Evolutionary conservation across 306 rosid genomes (phyloP).

Genomic region (Cyamopsis tetragonoloba): DNA sequence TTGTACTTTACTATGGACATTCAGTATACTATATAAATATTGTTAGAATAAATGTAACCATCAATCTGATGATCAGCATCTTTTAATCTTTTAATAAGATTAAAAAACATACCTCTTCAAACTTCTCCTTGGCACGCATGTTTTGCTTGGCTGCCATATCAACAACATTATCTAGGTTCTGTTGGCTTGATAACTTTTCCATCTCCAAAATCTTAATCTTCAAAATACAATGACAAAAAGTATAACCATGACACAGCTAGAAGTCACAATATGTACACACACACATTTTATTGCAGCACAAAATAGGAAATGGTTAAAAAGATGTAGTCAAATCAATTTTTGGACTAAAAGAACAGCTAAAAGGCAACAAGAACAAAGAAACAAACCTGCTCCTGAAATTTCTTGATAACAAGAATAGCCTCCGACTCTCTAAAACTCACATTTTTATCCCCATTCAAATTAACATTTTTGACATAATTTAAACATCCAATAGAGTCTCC

Average conservation of each 20-base stretch:
- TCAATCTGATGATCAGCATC: background rate
- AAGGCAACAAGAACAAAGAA: background rate
- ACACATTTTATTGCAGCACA: constrained; percentile 20
- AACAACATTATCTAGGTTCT: constrained; percentile 63
- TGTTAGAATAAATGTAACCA: too few species aligned
- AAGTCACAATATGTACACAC: background rate
- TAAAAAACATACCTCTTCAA: constrained; percentile 54
- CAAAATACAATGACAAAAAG: constrained; percentile 9
- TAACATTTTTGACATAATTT: constrained; percentile 25
- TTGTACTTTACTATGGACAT: too few species aligned
- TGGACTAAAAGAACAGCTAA: background rate
- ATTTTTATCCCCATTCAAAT: constrained; percentile 44
- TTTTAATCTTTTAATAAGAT: constrained; percentile 7
- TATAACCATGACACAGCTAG: background rate
- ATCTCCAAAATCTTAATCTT: constrained; percentile 75
- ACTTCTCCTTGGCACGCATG: constrained; percentile 55
- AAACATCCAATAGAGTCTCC: constrained; percentile 29
- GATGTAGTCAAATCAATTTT: background rate
- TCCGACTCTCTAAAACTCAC: constrained; percentile 53
- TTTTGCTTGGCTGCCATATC: constrained; percentile 76
- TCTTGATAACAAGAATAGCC: constrained; percentile 70
- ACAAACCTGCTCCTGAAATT: constrained; percentile 84
- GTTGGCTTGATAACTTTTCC: constrained; percentile 79
- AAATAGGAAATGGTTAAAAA: constrained; percentile 11
- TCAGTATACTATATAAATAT: too few species aligned